Evolutionary conservation across 257 asterid species (phyloP).

Genomic region (Penstemon davidsonii): DNA sequence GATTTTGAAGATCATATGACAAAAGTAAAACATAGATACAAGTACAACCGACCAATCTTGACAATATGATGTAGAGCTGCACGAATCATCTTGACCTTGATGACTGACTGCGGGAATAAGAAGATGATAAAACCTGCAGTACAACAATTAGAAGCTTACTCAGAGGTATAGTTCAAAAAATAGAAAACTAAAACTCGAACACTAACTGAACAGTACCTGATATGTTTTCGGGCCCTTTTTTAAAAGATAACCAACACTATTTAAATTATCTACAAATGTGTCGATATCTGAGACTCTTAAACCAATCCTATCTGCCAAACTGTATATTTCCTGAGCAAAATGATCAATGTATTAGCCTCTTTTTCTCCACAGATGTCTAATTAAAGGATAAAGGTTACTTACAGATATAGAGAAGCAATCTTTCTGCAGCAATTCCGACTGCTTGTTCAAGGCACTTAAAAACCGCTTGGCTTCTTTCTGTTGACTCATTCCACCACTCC

Average conservation of each 20-base stretch:
- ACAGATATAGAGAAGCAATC: slow-evolving; percentile 90
- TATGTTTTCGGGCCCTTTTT: slow-evolving; percentile 92
- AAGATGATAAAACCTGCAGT: slow-evolving; percentile 77
- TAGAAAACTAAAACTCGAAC: background rate
- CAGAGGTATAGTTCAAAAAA: background rate
- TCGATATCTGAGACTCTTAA: slow-evolving; percentile 88
- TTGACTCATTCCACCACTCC: slow-evolving; percentile 98
- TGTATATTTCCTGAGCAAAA: slow-evolving; percentile 69
- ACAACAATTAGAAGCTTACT: slow-evolving; percentile 11
- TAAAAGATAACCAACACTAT: slow-evolving; percentile 81
- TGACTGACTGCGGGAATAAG: slow-evolving; percentile 70
- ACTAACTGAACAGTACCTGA: slow-evolving; percentile 54
- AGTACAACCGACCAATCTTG: too few species aligned
- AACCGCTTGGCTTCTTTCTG: slow-evolving; percentile 96
- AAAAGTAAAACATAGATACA: too few species aligned
- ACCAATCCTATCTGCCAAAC: slow-evolving; percentile 80
- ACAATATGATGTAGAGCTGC: background rate
- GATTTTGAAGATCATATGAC: too few species aligned
- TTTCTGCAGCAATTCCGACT: slow-evolving; percentile 77
- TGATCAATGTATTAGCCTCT: slow-evolving; percentile 25
- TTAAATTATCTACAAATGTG: slow-evolving; percentile 75
- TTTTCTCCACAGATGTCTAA: background rate
- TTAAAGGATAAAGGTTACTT: slow-evolving; percentile 28
- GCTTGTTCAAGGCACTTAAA: slow-evolving; percentile 81
- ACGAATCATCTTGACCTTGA: slow-evolving; percentile 46